Conservation (phyloP, 257 asterid genomes). For the Forsythia viridissima region DNA sequence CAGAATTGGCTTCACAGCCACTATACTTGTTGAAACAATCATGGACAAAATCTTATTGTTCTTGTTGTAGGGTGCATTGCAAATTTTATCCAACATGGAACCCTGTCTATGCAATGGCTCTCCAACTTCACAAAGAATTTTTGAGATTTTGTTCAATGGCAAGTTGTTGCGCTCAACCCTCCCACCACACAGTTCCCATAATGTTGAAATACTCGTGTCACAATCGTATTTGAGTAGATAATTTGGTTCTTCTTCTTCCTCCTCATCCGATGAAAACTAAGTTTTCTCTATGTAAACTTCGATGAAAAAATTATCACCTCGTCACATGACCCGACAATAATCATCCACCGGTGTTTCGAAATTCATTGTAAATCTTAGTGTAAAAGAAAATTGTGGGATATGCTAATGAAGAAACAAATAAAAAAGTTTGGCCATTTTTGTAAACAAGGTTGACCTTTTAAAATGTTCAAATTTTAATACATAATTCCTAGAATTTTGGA, state of each 20-base stretch:
- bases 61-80: not conserved
- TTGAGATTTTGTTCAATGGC: slow-evolving; percentile 5
- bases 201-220: not conserved
- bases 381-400: not conserved
- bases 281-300: slow-evolving; percentile 11
- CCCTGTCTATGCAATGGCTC: slow-evolving; percentile 31
- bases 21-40: slow-evolving; percentile 8
- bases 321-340: not conserved
- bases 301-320: slow-evolving; percentile 19
- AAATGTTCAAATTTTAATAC: no score
- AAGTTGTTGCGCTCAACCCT: slow-evolving; percentile 11
- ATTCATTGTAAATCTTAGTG: not conserved
- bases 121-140: slow-evolving; percentile 21
- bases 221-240: not conserved
- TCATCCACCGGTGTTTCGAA: not conserved
- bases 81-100: slow-evolving; percentile 30
- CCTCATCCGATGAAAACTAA: not conserved
- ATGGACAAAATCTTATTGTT: slow-evolving; percentile 6
- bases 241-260: not conserved
- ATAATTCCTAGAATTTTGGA: no score
- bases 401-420: not conserved
- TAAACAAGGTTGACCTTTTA: no score
- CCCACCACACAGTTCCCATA: slow-evolving; percentile 34
- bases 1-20: not conserved
- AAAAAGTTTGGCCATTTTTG: no score